Conservation (phyloP, 2,329 filamentous ascomycete genomes). For the Thermoascus crustaceus region DNA sequence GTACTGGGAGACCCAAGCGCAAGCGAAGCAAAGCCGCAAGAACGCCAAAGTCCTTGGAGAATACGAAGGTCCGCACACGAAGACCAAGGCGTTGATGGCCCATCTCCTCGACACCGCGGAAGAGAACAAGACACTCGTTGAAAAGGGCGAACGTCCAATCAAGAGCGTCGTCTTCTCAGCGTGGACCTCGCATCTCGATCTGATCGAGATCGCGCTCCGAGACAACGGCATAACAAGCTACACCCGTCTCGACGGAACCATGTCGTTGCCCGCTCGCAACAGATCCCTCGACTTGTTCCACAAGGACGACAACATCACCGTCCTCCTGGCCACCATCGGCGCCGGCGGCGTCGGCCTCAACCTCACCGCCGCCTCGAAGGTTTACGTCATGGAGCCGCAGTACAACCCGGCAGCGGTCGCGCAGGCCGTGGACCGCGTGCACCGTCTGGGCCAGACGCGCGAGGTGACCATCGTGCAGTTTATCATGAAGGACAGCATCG, state of each 20-base stretch:
- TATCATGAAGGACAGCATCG: constrained; percentile 84
- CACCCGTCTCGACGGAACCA: constrained; percentile 78
- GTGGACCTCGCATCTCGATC: constrained; percentile 92
- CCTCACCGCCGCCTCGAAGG: constrained; percentile 72
- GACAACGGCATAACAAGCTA: constrained; percentile 50
- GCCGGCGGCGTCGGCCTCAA: constrained; percentile 90
- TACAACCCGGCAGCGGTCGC: constrained; percentile 94
- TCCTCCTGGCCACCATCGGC: constrained; percentile 86
- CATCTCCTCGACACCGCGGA: constrained; percentile 59
- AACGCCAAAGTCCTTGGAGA: constrained; percentile 53
- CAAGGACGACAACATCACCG: constrained; percentile 59
- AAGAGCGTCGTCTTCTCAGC: constrained; percentile 93
- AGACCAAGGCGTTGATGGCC: constrained; percentile 74
- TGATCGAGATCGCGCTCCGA: constrained; percentile 75
- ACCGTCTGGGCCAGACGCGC: constrained; percentile 83
- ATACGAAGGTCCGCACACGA: constrained; percentile 84
- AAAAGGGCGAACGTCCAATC: constrained; percentile 60
- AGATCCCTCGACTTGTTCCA: constrained; percentile 71
- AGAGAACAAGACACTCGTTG: constrained; percentile 40
- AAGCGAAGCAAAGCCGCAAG: constrained; percentile 44
- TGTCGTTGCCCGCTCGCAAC: constrained; percentile 67
- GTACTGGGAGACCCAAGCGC: constrained; percentile 49
- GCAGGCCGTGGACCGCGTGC: constrained; percentile 88
- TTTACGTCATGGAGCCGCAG: constrained; percentile 97
- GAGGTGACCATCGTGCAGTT: constrained; percentile 79